phyloP scores from a whole-genome alignment of 164 flowering plant species.

The Vitis riparia region DNA sequence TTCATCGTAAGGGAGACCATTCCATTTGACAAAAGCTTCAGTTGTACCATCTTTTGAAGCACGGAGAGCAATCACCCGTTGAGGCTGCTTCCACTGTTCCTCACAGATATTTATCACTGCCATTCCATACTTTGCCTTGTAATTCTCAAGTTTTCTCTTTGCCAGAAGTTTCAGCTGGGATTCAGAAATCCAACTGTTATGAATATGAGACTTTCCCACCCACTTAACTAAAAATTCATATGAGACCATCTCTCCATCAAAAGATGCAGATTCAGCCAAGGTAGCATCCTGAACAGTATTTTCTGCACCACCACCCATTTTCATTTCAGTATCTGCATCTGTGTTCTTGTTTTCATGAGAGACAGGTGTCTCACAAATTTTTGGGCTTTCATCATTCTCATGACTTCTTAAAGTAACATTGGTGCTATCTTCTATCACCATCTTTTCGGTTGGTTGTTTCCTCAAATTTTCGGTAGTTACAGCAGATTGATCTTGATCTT shows the following conservation, averaged over 20 bases:
- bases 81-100: constrained; percentile 90
- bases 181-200: constrained; percentile 89
- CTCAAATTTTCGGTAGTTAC: constrained; percentile 21
- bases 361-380: constrained; percentile 14
- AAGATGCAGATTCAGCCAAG: constrained; percentile 24
- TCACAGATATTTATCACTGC: constrained; percentile 72
- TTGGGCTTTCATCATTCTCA: constrained; percentile 15
- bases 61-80: constrained; percentile 73
- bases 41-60: constrained; percentile 39
- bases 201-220: constrained; percentile 92
- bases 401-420: constrained; percentile 17
- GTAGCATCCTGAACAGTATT: constrained; percentile 23
- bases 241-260: constrained; percentile 12
- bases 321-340: constrained; percentile 23
- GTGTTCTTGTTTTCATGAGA: constrained; percentile 18
- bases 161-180: constrained; percentile 74
- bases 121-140: constrained; percentile 86
- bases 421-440: constrained; percentile 17
- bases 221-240: constrained; percentile 95
- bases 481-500: constrained; percentile 30
- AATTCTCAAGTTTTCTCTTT: constrained; percentile 92
- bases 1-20: constrained; percentile 90
- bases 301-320: constrained; percentile 13
- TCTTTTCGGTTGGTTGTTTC: constrained; percentile 21
- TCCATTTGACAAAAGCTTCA: constrained; percentile 90